Conservation (phyloP, 495 filamentous ascomycete genomes). For the Hypomontagnella submonticulosa region DNA sequence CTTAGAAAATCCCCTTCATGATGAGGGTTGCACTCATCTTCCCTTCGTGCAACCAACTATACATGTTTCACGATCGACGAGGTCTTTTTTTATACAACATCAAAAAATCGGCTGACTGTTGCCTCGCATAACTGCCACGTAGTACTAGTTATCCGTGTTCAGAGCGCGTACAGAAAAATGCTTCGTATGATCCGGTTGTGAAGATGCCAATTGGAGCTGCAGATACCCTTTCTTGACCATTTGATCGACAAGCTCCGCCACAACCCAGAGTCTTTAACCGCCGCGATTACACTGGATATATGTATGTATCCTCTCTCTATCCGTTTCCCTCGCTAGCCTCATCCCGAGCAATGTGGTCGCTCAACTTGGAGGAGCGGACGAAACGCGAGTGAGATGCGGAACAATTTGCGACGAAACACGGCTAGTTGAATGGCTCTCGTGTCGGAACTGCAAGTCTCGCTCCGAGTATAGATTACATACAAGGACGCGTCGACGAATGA, state of each 20-base stretch:
- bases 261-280: constrained; percentile 25
- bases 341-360: constrained; percentile 9
- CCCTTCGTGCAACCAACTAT: constrained; percentile 19
- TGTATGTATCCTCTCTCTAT: constrained; percentile 24
- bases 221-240: constrained; percentile 33
- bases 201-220: constrained; percentile 42
- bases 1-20: constrained; percentile 10
- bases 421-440: constrained; percentile 33
- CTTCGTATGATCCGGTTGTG: constrained; percentile 24
- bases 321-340: constrained; percentile 11
- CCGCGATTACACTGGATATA: constrained; percentile 29
- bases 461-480: constrained; percentile 40
- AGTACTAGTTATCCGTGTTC: constrained; percentile 31
- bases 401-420: constrained; percentile 33
- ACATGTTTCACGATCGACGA: constrained; percentile 21
- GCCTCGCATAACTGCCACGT: constrained; percentile 41
- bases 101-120: constrained; percentile 32
- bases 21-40: constrained; percentile 29
- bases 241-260: constrained; percentile 39
- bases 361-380: constrained; percentile 15
- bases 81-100: constrained; percentile 16
- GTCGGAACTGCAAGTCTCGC: constrained; percentile 35
- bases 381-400: not conserved
- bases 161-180: constrained; percentile 29
- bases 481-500: constrained; percentile 28